Base-by-base conservation (phyloP, 78 protist species). In the Polysphondylium violaceum region DNA sequence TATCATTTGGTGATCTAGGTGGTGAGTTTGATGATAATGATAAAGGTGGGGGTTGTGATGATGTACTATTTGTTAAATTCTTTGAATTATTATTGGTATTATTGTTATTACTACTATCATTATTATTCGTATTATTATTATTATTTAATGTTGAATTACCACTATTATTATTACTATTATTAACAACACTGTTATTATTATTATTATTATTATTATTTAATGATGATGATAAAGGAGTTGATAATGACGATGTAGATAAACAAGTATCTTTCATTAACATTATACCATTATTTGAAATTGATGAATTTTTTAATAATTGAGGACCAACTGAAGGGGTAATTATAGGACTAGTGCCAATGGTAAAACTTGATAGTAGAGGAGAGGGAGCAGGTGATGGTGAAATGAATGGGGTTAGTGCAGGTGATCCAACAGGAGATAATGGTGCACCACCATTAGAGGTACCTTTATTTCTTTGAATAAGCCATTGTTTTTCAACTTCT, bases 301-400 rank as follows among this genome's bases (percentile, higher is more conserved):
- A 38, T 65, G 73, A 29, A 51, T 50, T 38, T 51, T 75, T 43
- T 16, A 60, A 41, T 76, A 65, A 19, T 35, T 44, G 71, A 14
- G 35, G 11, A 17, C 23, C n/a, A n/a, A n/a, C n/a, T n/a, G n/a
- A 38, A 3, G 73, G 73, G 33, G 73, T 65, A 65, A 38, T 65
- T 38, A 65, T 23, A n/a, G 73, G 86, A 41, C 43, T 76, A 21
- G 31, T 41, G 23, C 43, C 56, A 25, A 72, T 29, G 8, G 38
- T 27, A 25, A 58, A 83, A 0, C 74, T 58, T 19, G 79, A 67
- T 21, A 83, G 68, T 74, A 74, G 55, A 21, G 91, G 91, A 7
- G 91, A 83, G 14, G 91, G 91, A 3, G 91, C 67, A 8, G 91
- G 91, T 27, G 91, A 83, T 0, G 91, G 91, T 19, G 91, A 83